Percentiles rank a stretch among this genome's conserved stretches.
phyloP scores from a whole-genome alignment of 2,329 filamentous ascomycete genomes.

The Cyphellophora europaea region DNA sequence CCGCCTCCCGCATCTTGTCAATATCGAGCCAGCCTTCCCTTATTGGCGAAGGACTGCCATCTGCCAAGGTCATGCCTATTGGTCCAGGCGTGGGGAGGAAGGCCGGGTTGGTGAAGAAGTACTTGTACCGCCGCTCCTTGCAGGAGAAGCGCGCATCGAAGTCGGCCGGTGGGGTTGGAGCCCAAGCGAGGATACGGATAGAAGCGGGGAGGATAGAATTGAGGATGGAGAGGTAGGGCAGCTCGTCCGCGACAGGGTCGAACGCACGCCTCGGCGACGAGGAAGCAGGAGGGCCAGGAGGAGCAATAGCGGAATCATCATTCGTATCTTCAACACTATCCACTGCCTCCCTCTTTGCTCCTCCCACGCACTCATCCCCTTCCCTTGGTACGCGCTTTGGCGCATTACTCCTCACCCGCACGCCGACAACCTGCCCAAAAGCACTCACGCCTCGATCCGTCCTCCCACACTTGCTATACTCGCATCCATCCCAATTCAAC shows the following conservation, averaged over 20 bases:
- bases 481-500: slow-evolving; percentile 71
- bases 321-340: neutral
- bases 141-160: slow-evolving; percentile 94
- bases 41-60: slow-evolving; percentile 20
- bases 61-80: slow-evolving; percentile 32
- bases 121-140: slow-evolving; percentile 81
- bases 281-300: slow-evolving; percentile 19
- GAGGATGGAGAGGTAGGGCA: slow-evolving; percentile 72
- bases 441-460: slow-evolving; percentile 92
- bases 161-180: slow-evolving; percentile 63
- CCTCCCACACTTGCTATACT: slow-evolving; percentile 91
- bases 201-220: slow-evolving; percentile 83
- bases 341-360: neutral
- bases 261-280: slow-evolving; percentile 36
- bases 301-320: slow-evolving; percentile 2
- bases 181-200: slow-evolving; percentile 90
- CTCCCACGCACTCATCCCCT: neutral
- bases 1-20: slow-evolving; percentile 70
- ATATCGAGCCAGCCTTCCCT: slow-evolving; percentile 79
- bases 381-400: slow-evolving; percentile 36
- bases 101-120: slow-evolving; percentile 94
- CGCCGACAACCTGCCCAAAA: slow-evolving; percentile 86
- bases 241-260: slow-evolving; percentile 67
- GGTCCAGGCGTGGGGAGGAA: slow-evolving; percentile 59
- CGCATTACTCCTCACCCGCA: slow-evolving; percentile 73